These are phyloP conservation scores for Rubia occidens DNA, from an alignment of 305 asterid genomes.

Conservation along the genomic window DNA sequence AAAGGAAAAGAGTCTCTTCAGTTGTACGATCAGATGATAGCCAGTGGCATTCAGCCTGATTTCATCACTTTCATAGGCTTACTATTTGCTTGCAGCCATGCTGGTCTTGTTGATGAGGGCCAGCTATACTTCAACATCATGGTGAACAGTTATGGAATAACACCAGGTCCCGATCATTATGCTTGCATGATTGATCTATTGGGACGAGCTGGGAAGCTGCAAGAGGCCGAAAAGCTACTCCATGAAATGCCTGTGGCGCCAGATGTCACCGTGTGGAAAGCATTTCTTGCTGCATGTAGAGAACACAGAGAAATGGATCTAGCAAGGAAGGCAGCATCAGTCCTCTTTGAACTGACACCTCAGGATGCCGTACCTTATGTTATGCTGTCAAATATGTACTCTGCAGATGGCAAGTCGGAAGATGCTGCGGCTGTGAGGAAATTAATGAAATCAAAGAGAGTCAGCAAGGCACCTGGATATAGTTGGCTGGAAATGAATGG, in stretches of 20 bases:
- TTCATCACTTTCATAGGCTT: conserved; percentile 66
- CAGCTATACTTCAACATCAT: conserved; percentile 47
- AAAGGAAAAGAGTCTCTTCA: conserved; percentile 42
- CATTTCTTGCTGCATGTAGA: conserved; percentile 66
- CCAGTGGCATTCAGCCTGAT: conserved; percentile 57
- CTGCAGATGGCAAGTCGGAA: conserved; percentile 59
- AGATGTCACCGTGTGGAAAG: conserved; percentile 53
- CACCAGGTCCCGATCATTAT: conserved; percentile 61
- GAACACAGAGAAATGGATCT: conserved; percentile 49
- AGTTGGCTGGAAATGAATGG: conserved; percentile 73
- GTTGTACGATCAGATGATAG: conserved; percentile 50
- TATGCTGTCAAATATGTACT: conserved; percentile 61
- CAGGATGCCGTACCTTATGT: conserved; percentile 65
- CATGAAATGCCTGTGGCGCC: conserved; percentile 43
- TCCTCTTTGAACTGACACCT: conserved; percentile 58
- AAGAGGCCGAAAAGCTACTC: conserved; percentile 59
- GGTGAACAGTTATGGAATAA: conserved; percentile 47
- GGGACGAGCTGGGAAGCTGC: conserved; percentile 66
- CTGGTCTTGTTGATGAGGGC: conserved; percentile 63
- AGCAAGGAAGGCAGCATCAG: conserved; percentile 58
- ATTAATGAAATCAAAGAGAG: conserved; percentile 49
- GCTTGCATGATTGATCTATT: conserved; percentile 85
- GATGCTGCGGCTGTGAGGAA: conserved; percentile 55
- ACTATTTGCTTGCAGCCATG: conserved; percentile 83
- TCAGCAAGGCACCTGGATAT: conserved; percentile 54